These are phyloP conservation scores for Zygnema circumcarinatum DNA, from an alignment of 139 green algal genomes.

Conservation along the genomic window DNA sequence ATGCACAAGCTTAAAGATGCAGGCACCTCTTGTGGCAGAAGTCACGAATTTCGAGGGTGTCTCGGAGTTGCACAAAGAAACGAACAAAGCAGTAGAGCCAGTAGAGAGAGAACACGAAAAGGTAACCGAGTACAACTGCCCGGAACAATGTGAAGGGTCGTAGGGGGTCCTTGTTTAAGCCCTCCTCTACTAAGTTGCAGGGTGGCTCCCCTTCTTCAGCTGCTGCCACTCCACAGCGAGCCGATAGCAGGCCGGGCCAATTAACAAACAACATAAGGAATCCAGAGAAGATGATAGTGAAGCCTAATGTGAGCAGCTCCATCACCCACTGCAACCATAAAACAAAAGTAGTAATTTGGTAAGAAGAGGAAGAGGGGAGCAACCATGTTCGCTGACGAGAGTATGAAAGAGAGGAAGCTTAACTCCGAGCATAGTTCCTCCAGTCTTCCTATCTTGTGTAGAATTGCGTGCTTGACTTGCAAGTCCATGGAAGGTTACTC, in stretches of 20 bases:
- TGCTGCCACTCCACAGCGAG: conserved; percentile 25
- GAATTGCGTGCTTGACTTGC: not conserved
- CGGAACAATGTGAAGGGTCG: conserved; percentile 63
- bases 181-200: conserved; percentile 57
- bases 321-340: conserved; percentile 65
- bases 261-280: conserved; percentile 90
- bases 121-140: conserved; percentile 72
- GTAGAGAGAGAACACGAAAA: conserved; percentile 78
- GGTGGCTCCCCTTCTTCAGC: not conserved
- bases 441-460: conserved; percentile 6
- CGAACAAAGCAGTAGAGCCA: conserved; percentile 65
- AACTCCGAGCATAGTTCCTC: not conserved
- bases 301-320: conserved; percentile 87
- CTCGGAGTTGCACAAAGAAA: conserved; percentile 50
- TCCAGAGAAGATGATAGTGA: conserved; percentile 84
- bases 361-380: not conserved
- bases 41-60: conserved; percentile 48
- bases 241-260: conserved; percentile 67
- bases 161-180: conserved; percentile 64
- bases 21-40: conserved; percentile 37
- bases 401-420: conserved; percentile 10
- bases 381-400: not conserved
- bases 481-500: not conserved
- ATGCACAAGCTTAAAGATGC: no score
- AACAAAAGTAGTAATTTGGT: conserved; percentile 3